Evolutionary conservation across 2,329 filamentous ascomycete genomes (phyloP).

Genomic region (Fusarium albidum): DNA sequence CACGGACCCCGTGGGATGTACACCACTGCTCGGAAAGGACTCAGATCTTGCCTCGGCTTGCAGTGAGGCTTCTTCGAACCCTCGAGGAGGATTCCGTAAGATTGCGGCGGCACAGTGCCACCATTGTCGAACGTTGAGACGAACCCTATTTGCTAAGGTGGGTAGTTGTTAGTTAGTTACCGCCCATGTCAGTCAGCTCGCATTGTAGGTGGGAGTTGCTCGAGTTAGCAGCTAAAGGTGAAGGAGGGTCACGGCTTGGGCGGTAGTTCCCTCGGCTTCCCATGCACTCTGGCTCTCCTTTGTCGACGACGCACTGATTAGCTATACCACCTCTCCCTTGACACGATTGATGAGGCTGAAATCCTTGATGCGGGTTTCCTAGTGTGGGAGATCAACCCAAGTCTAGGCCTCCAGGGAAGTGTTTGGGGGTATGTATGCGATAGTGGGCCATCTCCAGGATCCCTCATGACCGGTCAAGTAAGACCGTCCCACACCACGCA

Average conservation of each 20-base stretch:
- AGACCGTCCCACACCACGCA: conserved; percentile 35
- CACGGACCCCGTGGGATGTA: background rate
- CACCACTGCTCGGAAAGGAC: conserved; percentile 21
- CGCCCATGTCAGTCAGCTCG: conserved; percentile 25
- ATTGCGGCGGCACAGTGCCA: conserved; percentile 32
- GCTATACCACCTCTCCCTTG: conserved; percentile 5
- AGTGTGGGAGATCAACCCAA: conserved; percentile 38
- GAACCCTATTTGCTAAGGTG: conserved; percentile 37
- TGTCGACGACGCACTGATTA: conserved; percentile 7
- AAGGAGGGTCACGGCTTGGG: conserved; percentile 17
- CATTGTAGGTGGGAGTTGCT: conserved; percentile 5
- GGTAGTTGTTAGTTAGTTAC: conserved; percentile 19
- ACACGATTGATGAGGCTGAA: conserved; percentile 38
- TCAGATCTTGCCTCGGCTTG: conserved; percentile 16
- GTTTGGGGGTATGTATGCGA: conserved; percentile 15
- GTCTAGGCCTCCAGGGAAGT: conserved; percentile 16
- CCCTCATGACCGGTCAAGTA: conserved; percentile 29
- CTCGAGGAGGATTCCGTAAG: conserved; percentile 30
- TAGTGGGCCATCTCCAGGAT: conserved; percentile 34
- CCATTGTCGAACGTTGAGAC: conserved; percentile 32
- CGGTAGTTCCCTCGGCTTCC: background rate
- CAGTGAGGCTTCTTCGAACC: conserved; percentile 18
- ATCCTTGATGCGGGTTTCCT: conserved; percentile 25
- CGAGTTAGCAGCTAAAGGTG: conserved; percentile 8
- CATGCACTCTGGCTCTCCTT: conserved; percentile 2